Conservation (phyloP, 805 yeast genomes). For the Metschnikowia drakensbergensis region DNA sequence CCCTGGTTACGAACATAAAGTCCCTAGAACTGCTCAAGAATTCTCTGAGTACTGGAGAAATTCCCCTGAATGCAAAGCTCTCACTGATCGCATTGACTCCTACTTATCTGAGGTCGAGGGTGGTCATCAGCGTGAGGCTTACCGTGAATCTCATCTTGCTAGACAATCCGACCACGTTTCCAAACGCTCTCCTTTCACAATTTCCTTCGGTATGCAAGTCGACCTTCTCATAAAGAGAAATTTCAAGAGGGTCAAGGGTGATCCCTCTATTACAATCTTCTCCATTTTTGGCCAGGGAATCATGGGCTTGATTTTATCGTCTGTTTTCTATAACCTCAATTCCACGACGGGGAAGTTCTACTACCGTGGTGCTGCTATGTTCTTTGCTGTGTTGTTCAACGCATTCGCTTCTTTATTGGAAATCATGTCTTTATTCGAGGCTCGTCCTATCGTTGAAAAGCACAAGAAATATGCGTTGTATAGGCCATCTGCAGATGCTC, state of each 20-base stretch:
- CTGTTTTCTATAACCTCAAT: constrained; percentile 52
- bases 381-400: constrained; percentile 57
- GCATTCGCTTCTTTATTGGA: constrained; percentile 61
- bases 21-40: constrained; percentile 54
- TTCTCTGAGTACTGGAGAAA: constrained; percentile 58
- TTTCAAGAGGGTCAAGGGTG: constrained; percentile 51
- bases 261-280: constrained; percentile 51
- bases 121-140: constrained; percentile 11
- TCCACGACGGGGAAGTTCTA: constrained; percentile 52
- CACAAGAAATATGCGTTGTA: constrained; percentile 71
- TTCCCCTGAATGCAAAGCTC: constrained; percentile 46
- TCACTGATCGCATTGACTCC: constrained; percentile 41
- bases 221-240: constrained; percentile 52
- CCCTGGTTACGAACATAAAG: constrained; percentile 47
- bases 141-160: constrained; percentile 26
- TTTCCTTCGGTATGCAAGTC: constrained; percentile 27
- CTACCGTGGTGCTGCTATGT: constrained; percentile 61
- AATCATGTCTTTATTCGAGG: constrained; percentile 53
- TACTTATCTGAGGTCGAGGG: constrained; percentile 27
- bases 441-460: constrained; percentile 63
- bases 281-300: constrained; percentile 50
- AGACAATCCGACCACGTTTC: constrained; percentile 40
- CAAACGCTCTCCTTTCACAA: constrained; percentile 34
- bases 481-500: constrained; percentile 70
- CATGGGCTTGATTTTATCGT: constrained; percentile 58